Evolutionary conservation across 2,329 filamentous ascomycete species (phyloP), one percentile per base, ranked within the genome.

Genomic region (Periconia sp.): DNA sequence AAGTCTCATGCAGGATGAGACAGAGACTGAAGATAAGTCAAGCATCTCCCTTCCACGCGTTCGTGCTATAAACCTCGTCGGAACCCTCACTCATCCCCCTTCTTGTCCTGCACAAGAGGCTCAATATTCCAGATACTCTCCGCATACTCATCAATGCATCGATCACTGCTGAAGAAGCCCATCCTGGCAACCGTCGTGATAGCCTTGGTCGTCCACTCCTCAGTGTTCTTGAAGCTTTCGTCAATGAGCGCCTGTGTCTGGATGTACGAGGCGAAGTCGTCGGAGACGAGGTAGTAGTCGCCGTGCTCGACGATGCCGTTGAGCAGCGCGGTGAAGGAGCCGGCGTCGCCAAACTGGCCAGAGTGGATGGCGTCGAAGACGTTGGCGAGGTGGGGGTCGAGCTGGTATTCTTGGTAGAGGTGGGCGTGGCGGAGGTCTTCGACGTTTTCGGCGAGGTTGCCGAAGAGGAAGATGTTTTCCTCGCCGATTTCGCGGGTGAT

Each of bases 401-500:
- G 80, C 35, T 83, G 76, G 78, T 95, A 90, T 41, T 85, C 79
- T 58, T 89, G 88, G 76, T 96, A 97, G 61, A 87, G 88, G 79
- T 97, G 93, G 18, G 83, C 81, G 76, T 97, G 92, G 46, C 94
- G 92, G 51, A 99, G 86, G 62, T 97, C 93, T 67, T 97, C 94
- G 41, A 99, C 94, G 64, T 97, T 92, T 75, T 99, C 94, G 52
- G 94, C 87, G 18, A 99, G 84, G 73, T 93, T 96, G 56, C 94
- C 94, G 72, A 99, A 97, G 64, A 99, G 85, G 86, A 99, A 99
- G 73, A 99, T 97, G 78, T 97, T 97, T 72, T 91, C 87, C 70
- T 97, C 92, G 66, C 92, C 91, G 69, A 97, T 90, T 76, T 99
- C 94, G 54, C 94, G 91, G 3, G 94, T 97, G 71, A 97, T 97